Evolutionary conservation across 164 flowering plant species (phyloP), one percentile per base, ranked within the genome.

Genomic region (Macadamia integrifolia): DNA sequence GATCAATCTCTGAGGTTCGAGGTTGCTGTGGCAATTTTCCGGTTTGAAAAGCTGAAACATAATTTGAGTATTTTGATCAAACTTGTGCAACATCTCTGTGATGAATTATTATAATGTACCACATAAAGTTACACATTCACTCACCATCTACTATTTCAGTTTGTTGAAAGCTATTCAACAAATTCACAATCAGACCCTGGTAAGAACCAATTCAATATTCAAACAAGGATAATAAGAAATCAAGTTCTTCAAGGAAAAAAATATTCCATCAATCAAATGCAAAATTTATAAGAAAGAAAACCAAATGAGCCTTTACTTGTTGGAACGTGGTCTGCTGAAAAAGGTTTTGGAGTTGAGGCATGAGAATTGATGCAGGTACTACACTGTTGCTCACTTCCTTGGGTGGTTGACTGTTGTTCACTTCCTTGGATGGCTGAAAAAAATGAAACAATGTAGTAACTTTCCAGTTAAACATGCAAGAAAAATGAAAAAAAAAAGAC

Each of bases 331-430:
- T 88, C 77, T 95, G 99, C 82, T 90, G 97, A 49, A 89, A 82
- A 71, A 95, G 89, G 82, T 85, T 92, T 77, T 92, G 98, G 75
- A 95, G 93, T 65, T 92, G 94, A 77, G 96, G 88, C 87, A 85
- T 74, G 62, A 95, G 84, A 78, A 86, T 44, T 56, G 95, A 85
- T 35, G 88, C 76, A 44, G 90, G 80, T 14, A 85, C 31, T 64
- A 67, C 74, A 57, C 62, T 66, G 76, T 71, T 80, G 76, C 74
- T 65, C 49, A 76, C 55, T 49, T 94, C 98, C 80, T 80, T 89
- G 8, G 81, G 64, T 7, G 82, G 50, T 67, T 76, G 91, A 65
- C 40, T 75, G 48, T 62, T 32, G 31, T 23, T 65, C 49, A 76
- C 55, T 49, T 94, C 98, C 80, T 80, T 89, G 8, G 81, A 62